Percentiles rank a stretch among this genome's conserved stretches.
These are phyloP conservation scores for Penicillium manginii DNA, from an alignment of 495 filamentous ascomycete species.

Conservation along the genomic window DNA sequence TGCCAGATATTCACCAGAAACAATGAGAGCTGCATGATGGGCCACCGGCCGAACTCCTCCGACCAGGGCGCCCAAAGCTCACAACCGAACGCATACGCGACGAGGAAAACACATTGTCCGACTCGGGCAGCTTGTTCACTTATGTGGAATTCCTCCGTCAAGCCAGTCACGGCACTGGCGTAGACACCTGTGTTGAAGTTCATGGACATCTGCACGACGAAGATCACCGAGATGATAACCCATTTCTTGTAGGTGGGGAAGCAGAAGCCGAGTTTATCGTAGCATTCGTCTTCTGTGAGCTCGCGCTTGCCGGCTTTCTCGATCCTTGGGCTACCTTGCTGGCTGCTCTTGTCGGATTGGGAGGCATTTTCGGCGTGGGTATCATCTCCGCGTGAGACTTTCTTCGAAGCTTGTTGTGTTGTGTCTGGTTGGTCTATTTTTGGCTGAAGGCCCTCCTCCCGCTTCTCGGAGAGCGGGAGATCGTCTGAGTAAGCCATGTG, in stretches of 20 bases:
- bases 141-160: slow-evolving; percentile 65
- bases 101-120: slow-evolving; percentile 72
- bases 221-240: slow-evolving; percentile 73
- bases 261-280: slow-evolving; percentile 64
- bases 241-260: slow-evolving; percentile 75
- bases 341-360: slow-evolving; percentile 17
- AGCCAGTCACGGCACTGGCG: slow-evolving; percentile 63
- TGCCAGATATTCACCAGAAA: slow-evolving; percentile 77
- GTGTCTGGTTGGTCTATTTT: not conserved
- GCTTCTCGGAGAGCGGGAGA: slow-evolving; percentile 19
- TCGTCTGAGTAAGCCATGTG: slow-evolving; percentile 12
- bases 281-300: slow-evolving; percentile 64
- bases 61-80: slow-evolving; percentile 85
- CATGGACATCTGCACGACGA: slow-evolving; percentile 79
- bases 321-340: slow-evolving; percentile 15
- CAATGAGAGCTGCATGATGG: slow-evolving; percentile 70
- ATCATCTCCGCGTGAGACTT: slow-evolving; percentile 17
- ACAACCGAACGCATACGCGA: slow-evolving; percentile 77
- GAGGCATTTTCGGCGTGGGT: slow-evolving; percentile 25
- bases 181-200: slow-evolving; percentile 83
- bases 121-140: slow-evolving; percentile 65
- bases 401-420: slow-evolving; percentile 3
- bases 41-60: slow-evolving; percentile 77
- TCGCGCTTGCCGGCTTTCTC: slow-evolving; percentile 52
- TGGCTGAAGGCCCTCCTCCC: slow-evolving; percentile 7